Base-by-base conservation (phyloP, 306 rosid species). In the Lagenaria siceraria region DNA sequence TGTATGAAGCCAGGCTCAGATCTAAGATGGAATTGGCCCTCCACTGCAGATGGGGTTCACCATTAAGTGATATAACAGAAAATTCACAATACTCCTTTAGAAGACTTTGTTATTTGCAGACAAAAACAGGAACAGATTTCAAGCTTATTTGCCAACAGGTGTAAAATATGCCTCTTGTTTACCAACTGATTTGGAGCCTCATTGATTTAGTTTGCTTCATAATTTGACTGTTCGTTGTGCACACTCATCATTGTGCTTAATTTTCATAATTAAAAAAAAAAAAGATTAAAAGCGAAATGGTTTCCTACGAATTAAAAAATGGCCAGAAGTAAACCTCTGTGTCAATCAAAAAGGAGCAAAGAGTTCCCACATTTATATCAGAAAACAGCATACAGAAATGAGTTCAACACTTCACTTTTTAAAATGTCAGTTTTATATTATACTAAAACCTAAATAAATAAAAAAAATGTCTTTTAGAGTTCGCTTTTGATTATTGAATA, bases 11-110 rank as follows among this genome's bases (percentile, higher is more conserved):
- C 56, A 88, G 93, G 10, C 91, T 92, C 42, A 90, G 82, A 79
- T 85, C 85, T 59, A 88, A 91, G 81, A 86, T 92, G 35, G 93
- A 86, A 75, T 92, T 88, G 69, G 93, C 93, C 69, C 93, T 88
- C 97, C 93, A 90, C 93, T 92, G 88, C 89, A 86, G 38, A 62
- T 55, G 62, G 61, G 46, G 15, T 75, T 78, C 59, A 70, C 33
- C 52, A 62, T 53, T 71, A 75, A 36, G 29, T 52, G 29, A 52
- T 46, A 51, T 18, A 9, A 10, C 62, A 52, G 77, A 49, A 18
- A 51, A 24, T 22, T 24, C n/a, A 42, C 48, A 29, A 29, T 10
- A 29, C n/a, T 73, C 48, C 46, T 51, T 51, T 18, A 1, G 10
- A 46, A 21, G 55, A 52, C 46, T 22, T 22, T 18, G 10, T 49